Conservation (phyloP, 208 protist species). For the Leishmania guyanensis region DNA sequence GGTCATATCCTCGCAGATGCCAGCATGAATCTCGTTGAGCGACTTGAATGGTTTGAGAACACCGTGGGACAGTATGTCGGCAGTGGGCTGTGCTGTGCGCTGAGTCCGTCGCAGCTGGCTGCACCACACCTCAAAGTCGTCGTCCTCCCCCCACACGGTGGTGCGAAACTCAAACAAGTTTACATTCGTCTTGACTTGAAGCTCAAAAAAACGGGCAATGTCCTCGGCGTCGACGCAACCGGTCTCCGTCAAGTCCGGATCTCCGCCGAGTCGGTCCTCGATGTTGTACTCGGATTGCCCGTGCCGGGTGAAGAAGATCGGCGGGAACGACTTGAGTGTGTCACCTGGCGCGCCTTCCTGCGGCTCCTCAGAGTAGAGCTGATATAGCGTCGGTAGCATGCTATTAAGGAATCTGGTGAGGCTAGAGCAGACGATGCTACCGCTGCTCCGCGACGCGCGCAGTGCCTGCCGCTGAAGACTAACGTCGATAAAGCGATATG, state of each 20-base stretch:
- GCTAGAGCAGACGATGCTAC: slow-evolving; percentile 70
- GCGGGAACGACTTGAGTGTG: slow-evolving; percentile 56
- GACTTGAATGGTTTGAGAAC: slow-evolving; percentile 54
- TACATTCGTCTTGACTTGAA: slow-evolving; percentile 50
- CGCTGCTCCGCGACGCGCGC: slow-evolving; percentile 45
- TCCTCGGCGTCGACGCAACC: slow-evolving; percentile 55
- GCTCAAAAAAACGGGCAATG: slow-evolving; percentile 64
- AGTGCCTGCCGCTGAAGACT: slow-evolving; percentile 45
- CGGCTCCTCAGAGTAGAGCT: slow-evolving; percentile 56
- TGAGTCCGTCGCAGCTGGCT: slow-evolving; percentile 71
- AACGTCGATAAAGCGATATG: slow-evolving; percentile 54
- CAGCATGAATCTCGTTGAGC: slow-evolving; percentile 88
- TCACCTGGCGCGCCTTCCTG: slow-evolving; percentile 40
- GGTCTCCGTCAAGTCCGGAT: slow-evolving; percentile 68
- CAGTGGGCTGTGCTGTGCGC: slow-evolving; percentile 64
- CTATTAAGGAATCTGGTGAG: slow-evolving; percentile 64
- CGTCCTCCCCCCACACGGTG: slow-evolving; percentile 40
- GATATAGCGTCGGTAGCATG: slow-evolving; percentile 50
- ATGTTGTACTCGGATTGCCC: slow-evolving; percentile 87
- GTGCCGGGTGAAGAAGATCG: slow-evolving; percentile 83
- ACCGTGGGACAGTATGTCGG: slow-evolving; percentile 44
- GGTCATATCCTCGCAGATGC: slow-evolving; percentile 88
- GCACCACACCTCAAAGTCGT: slow-evolving; percentile 82
- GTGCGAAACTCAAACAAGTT: slow-evolving; percentile 44
- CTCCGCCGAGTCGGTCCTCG: slow-evolving; percentile 79